phyloP scores from a whole-genome alignment of 768 basidiomycete genomes.

The Mycena sanguinolenta region DNA sequence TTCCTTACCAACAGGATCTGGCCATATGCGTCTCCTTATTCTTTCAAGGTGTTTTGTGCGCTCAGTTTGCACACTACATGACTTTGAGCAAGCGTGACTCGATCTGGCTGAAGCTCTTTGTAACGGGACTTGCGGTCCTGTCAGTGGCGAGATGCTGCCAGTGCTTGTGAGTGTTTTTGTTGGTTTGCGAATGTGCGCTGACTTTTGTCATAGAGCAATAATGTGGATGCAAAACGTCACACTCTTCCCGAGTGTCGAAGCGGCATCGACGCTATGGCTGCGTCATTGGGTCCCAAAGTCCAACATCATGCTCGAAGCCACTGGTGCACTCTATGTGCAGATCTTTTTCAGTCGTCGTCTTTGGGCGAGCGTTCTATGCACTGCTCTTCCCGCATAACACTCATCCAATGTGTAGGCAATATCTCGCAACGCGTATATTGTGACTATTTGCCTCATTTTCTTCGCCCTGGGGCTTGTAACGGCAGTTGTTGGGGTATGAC shows the following conservation, averaged over 20 bases:
- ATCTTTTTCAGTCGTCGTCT: not conserved
- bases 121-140: not conserved
- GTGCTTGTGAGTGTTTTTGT: not conserved
- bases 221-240: not conserved
- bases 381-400: not conserved
- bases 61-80: not conserved
- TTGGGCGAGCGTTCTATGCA: not conserved
- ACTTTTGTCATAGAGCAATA: not conserved
- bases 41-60: not conserved
- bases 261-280: not conserved
- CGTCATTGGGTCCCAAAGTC: not conserved
- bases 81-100: not conserved
- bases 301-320: not conserved
- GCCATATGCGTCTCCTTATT: not conserved
- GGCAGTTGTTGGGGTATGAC: not conserved
- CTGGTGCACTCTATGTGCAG: not conserved
- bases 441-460: not conserved
- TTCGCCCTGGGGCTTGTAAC: not conserved
- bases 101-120: not conserved
- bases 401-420: not conserved
- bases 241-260: not conserved
- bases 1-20: no score
- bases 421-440: not conserved
- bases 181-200: not conserved
- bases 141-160: not conserved